Base-by-base conservation (phyloP, 2,329 filamentous ascomycete genomes). In the Diaporthe citri region DNA sequence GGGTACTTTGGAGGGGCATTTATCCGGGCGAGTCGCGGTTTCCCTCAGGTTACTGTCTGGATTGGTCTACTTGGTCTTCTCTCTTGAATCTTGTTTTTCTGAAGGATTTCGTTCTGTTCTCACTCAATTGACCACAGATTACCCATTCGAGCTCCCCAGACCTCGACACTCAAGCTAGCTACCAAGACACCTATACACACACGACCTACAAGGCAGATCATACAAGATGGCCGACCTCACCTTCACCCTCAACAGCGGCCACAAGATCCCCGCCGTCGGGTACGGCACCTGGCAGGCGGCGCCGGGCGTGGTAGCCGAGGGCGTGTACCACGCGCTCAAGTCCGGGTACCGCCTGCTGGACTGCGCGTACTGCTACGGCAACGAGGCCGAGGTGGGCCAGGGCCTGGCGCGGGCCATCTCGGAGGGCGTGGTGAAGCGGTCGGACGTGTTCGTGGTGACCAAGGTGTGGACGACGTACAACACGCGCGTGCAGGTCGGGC, bases 391-490 rank as follows among this genome's bases (percentile, higher is more conserved):
- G 83, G 95, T 97, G 22, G 95, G 95, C 77, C 86, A 92, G 81
- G 95, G 93, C 13, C 89, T 97, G 72, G 90, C 91, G 81, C 92
- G 94, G 73, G 94, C 93, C 41, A 91, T 96, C 80, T 87, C 86
- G 36, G 86, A 90, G 7, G 94, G 94, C 34, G 87, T 90, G 76
- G 86, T 94, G 79, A 93, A 93, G 88, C 90, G 95, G 76, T 90
- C 93, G 82, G 94, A 97, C 74, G 85, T 97, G 76, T 97, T 97
- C 85, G 90, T 97, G 75, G 94, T 94, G 72, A 95, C 92, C 80
- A 97, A 97, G 88, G 89, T 96, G 51, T 97, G 95, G 94, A 93
- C 92, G 80, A 95, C 93, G 69, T 96, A 94, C 86, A 92, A 93
- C 83, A 90, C 90, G 41, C 88, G 92, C 9, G 91, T 91, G 8